Evolutionary conservation across 345 rosid genomes (phyloP).

Genomic region (Litchi chinensis): DNA sequence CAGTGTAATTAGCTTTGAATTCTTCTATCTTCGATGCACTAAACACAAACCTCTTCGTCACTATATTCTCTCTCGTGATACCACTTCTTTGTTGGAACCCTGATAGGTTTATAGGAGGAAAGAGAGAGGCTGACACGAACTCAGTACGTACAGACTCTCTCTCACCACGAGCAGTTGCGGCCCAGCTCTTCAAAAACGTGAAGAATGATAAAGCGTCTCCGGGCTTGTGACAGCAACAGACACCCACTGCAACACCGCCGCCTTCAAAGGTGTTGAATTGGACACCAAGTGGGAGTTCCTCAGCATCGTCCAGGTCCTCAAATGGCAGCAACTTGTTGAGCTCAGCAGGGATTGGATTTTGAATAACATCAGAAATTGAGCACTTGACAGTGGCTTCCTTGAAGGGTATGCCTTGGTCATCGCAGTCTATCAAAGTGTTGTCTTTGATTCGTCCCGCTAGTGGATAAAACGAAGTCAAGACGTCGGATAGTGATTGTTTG

Average conservation of each 20-base stretch:
- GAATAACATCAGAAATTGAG: conserved; percentile 21
- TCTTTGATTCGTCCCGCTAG: background rate
- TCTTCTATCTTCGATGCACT: conserved; percentile 16
- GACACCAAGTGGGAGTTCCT: conserved; percentile 19
- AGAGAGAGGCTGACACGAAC: conserved; percentile 28
- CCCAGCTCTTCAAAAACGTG: conserved; percentile 35
- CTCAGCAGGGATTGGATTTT: conserved; percentile 20
- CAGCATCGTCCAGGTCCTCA: conserved; percentile 6
- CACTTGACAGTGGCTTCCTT: conserved; percentile 24
- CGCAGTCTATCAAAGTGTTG: conserved; percentile 26
- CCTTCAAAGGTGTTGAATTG: conserved; percentile 42
- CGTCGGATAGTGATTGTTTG: background rate
- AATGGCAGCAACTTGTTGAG: conserved; percentile 32
- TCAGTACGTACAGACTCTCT: conserved; percentile 10
- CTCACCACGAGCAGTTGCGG: conserved; percentile 31
- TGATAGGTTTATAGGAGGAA: conserved; percentile 30
- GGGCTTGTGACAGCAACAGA: conserved; percentile 37
- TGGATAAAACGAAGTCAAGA: background rate
- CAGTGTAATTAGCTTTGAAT: conserved; percentile 20
- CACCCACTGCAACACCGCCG: conserved; percentile 35
- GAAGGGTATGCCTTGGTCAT: conserved; percentile 33
- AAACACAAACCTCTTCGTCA: conserved; percentile 37
- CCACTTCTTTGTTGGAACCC: conserved; percentile 19
- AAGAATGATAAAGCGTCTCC: conserved; percentile 31
- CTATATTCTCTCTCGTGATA: conserved; percentile 17